Conservation (phyloP, 225 moss, liverwort and hornwort species). For the Climacium dendroides region DNA sequence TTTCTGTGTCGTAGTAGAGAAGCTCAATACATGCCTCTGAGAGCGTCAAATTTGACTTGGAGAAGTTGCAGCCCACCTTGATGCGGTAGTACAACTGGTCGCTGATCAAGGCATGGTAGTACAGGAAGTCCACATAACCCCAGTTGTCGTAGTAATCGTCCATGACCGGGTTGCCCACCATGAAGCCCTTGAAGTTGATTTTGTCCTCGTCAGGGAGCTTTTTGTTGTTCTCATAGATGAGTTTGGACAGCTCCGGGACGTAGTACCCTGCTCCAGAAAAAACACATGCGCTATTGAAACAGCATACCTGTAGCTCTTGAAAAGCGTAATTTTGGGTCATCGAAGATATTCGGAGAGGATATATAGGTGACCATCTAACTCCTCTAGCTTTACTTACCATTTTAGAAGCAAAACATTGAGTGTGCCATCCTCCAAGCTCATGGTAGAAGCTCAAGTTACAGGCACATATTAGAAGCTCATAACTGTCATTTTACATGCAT, state of each 20-base stretch:
- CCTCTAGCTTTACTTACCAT: not conserved
- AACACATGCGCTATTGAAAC: not conserved
- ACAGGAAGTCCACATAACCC: conserved; percentile 44
- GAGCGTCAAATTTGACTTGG: not conserved
- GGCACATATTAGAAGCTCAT: not conserved
- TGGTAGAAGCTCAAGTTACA: not conserved
- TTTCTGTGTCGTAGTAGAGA: not conserved
- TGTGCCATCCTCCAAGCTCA: not conserved
- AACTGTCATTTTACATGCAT: not conserved
- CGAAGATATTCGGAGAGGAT: not conserved
- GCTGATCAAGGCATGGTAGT: conserved; percentile 62
- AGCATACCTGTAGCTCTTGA: not conserved
- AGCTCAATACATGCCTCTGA: not conserved
- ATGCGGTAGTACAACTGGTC: conserved; percentile 23
- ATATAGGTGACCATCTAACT: not conserved
- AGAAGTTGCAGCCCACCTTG: conserved; percentile 21
- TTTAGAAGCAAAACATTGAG: not conserved
- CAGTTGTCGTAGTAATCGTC: conserved; percentile 17
- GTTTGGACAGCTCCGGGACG: conserved; percentile 43
- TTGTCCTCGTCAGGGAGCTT: not conserved
- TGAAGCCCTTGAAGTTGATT: conserved; percentile 61
- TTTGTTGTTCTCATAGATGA: conserved; percentile 28
- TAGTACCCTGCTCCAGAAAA: conserved; percentile 36
- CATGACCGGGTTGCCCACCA: conserved; percentile 51
- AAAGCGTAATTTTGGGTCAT: not conserved